Evolutionary conservation across 139 green algal species (phyloP), one percentile per base, ranked within the genome.

Genomic region (Nannochloris sp.): DNA sequence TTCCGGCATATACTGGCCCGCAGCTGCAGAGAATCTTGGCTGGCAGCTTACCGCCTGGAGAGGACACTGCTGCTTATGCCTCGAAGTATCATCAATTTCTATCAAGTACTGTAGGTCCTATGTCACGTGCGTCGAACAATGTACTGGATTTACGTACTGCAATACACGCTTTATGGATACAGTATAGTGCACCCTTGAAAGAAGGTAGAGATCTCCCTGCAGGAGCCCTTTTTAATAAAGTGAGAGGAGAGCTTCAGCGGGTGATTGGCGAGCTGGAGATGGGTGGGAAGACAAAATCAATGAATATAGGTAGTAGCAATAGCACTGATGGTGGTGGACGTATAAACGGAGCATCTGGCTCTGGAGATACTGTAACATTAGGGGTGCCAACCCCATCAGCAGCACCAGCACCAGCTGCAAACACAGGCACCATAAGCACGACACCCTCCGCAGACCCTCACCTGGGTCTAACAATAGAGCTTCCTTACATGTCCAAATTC

Each of bases 401-500:
- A 10, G 27, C 23, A 13, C 56, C 48, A 59, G 48, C 10, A 10
- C 10, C 10, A 12, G 48, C 9, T 59, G 12, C 10, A 12, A 12
- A 10, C 29, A 9, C 29, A 59, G 48, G 48, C 35, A 36, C 54
- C 35, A 12, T 7, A 62, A 14, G 35, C n/a, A 30, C 54, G 25
- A 36, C 10, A 34, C 15, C 13, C 9, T 34, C 10, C 44, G 54
- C 57, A 4, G 27, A 14, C 27, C 33, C 8, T 42, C 45, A 48
- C 8, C n/a, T n/a, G 14, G 59, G 31, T 23, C 64, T 76, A 30
- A 60, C 70, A 30, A 78, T 84, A 60, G 71, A 80, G 70, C 66
- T 85, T 42, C 75, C 78, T 9, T 83, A 65, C 64, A 46, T 70
- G 15, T 73, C 67, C 62, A 83, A 81, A 46, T 70, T 74, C 23